Evolutionary conservation across 768 basidiomycete species (phyloP), one percentile per base, ranked within the genome.

Genomic region (Russula abietina): DNA sequence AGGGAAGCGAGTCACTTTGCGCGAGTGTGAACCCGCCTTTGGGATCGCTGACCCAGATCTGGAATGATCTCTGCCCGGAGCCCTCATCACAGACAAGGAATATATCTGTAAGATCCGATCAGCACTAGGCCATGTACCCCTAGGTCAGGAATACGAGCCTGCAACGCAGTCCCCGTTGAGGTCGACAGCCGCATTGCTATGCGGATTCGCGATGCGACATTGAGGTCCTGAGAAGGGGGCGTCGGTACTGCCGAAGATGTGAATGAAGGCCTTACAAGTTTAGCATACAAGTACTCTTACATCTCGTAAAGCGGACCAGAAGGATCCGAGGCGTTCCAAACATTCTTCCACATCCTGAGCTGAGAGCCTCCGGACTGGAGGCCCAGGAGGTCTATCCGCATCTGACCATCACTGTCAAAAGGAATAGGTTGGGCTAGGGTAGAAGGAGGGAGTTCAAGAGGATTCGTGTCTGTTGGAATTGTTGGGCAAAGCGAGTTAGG

Each of bases 131-230:
- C 19, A 56, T 30, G 24, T 3, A 50, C 36, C 0, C 16, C 6
- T 52, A 32, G 9, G 9, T 24, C 19, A 30, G 41, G 14, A 48
- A 26, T 11, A 74, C 79, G 65, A 64, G 89, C 93, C 93, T 65
- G 95, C 93, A 4, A 97, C 79, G 73, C 97, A 98, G 73, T 99
- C 97, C 14, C 97, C 97, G 65, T 98, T 84, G 43, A 99, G 76
- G 70, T 99, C 97, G 5, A 98, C 82, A 19, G 94, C 88, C 0
- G 94, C 95, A 73, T 95, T 97, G 71, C 90, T 93, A 71, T 98
- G 97, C 6, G 96, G 95, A 66, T 87, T 86, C 12, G 91, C 82
- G n/a, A 93, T 72, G 11, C 75, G 80, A 74, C 97, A 99, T 48
- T 85, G 84, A 17, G 78, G 67, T 16, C 83, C 86, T 24, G 78